phyloP scores from a whole-genome alignment of 2,329 filamentous ascomycete genomes.

The Pseudohalonectria lignicola region DNA sequence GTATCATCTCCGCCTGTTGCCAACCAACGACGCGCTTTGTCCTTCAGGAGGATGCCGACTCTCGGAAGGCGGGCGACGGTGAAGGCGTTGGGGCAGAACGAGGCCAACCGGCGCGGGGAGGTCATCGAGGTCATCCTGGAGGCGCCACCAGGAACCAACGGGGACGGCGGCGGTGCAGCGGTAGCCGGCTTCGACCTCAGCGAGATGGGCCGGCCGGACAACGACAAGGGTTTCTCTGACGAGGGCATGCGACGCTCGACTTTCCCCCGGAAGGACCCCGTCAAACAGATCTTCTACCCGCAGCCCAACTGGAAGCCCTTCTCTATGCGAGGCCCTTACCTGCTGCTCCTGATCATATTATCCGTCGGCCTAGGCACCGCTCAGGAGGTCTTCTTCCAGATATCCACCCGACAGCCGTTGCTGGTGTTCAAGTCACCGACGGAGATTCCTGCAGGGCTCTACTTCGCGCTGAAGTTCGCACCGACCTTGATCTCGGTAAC shows the following conservation, averaged over 20 bases:
- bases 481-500: slow-evolving; percentile 50
- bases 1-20: slow-evolving; percentile 15
- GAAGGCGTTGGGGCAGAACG: slow-evolving; percentile 39
- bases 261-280: slow-evolving; percentile 22
- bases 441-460: slow-evolving; percentile 38
- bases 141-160: slow-evolving; percentile 1
- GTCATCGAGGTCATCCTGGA: slow-evolving; percentile 45
- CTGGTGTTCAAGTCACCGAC: slow-evolving; percentile 36
- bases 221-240: slow-evolving; percentile 8
- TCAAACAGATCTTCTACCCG: slow-evolving; percentile 45
- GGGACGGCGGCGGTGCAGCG: slow-evolving; percentile 4
- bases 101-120: slow-evolving; percentile 48
- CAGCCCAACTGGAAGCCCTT: slow-evolving; percentile 58
- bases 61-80: slow-evolving; percentile 26
- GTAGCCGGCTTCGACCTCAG: slow-evolving; percentile 35
- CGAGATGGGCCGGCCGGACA: slow-evolving; percentile 32
- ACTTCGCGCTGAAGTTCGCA: slow-evolving; percentile 53
- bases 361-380: slow-evolving; percentile 39
- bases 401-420: slow-evolving; percentile 31
- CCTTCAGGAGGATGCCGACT: slow-evolving; percentile 4
- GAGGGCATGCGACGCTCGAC: slow-evolving; percentile 23
- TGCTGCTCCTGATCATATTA: slow-evolving; percentile 39
- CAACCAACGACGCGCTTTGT: slow-evolving; percentile 1
- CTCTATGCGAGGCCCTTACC: slow-evolving; percentile 52
- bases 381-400: slow-evolving; percentile 45